Evolutionary conservation across 805 yeast species (phyloP).

Genomic region (Cyberlindnera mrakii): DNA sequence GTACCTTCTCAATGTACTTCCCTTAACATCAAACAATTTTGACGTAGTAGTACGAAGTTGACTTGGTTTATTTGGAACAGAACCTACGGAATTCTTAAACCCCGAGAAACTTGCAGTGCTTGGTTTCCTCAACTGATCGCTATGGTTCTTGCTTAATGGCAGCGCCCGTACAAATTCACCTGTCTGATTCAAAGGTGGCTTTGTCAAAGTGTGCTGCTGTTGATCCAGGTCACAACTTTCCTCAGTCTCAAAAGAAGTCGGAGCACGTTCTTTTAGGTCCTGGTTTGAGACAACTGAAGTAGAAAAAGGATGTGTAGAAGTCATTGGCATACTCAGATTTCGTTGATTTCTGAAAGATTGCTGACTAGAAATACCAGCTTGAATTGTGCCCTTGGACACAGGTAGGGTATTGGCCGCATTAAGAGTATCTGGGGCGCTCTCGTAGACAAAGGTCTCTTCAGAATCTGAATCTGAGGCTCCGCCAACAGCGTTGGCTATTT

Average conservation of each 20-base stretch:
- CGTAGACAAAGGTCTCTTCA: conserved; percentile 96
- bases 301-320: conserved; percentile 7
- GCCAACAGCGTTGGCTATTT: conserved; percentile 88
- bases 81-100: neutral
- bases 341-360: conserved; percentile 18
- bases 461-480: conserved; percentile 83
- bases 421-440: conserved; percentile 30
- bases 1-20: conserved; percentile 65
- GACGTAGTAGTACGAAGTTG: conserved; percentile 65
- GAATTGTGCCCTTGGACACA: conserved; percentile 9
- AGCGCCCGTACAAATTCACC: neutral
- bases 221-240: conserved; percentile 10
- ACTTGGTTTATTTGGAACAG: conserved; percentile 3
- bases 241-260: conserved; percentile 10
- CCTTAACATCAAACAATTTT: conserved; percentile 65
- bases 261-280: conserved; percentile 5
- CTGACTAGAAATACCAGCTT: conserved; percentile 9
- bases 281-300: conserved; percentile 5
- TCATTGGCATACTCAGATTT: conserved; percentile 23
- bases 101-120: conserved; percentile 10
- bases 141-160: conserved; percentile 18
- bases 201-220: conserved; percentile 9
- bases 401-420: conserved; percentile 17
- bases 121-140: conserved; percentile 13
- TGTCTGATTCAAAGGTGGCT: conserved; percentile 1